Base-by-base conservation (phyloP, 257 asterid species). In the Lycium barbarum region DNA sequence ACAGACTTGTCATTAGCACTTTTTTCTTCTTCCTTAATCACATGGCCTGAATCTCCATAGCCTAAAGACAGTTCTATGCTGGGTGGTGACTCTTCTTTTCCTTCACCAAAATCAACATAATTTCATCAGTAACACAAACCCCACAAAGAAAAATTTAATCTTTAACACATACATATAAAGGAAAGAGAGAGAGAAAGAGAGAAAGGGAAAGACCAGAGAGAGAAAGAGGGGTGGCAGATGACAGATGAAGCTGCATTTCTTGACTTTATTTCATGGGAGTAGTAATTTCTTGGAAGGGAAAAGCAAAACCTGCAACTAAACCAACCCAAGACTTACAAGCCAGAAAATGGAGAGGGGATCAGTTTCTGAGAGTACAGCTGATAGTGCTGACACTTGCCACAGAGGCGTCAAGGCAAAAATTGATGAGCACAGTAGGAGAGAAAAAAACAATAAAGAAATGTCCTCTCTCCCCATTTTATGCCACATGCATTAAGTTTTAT, bases 31-130 rank as follows among this genome's bases (percentile, higher is more conserved):
- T 85, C 85, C 22, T 85, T 70, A 85, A 80, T 74, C 73, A 66
- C 58, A 38, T 53, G n/a, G 26, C 83, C 51, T 49, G 65, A 22
- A 26, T 65, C 26, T 57, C 91, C 92, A 85, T 88, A 84, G 76
- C 90, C 86, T 72, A 93, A 87, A 67, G 88, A 90, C 84, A 93
- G 89, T 88, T 91, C 87, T 83, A 91, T 82, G 59, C 73, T 40
- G 81, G 80, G 68, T 68, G 82, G 80, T 47, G 76, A 74, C 47
- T 51, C 63, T 51, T 66, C 88, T 65, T 85, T 66, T 36, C 84
- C 88, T 88, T 61, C 88, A 83, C 7, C 58, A 82, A 59, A 67
- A 5, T 1, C 83, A 67, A 13, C 26, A 51, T 71, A 84, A 55
- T 62, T 57, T 22, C 81, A 81, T 79, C 73, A 65, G 63, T 70